Conservation (phyloP, 768 basidiomycete species). For the Rhizopogon vinicolor region DNA sequence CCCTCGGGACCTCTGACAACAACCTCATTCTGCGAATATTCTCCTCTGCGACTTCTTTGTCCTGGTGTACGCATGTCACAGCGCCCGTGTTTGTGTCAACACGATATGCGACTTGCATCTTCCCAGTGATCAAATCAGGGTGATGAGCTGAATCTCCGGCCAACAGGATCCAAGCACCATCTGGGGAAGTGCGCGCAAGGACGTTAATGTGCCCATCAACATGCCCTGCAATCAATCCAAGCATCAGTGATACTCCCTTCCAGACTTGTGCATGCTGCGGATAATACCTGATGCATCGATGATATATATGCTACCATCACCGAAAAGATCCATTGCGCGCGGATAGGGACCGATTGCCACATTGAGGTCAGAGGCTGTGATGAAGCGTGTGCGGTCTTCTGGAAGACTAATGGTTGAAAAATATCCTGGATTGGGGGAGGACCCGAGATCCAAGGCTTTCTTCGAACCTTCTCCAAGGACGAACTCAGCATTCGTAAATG, state of each 20-base stretch:
- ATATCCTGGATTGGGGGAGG: conserved; percentile 33
- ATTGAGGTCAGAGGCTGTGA: conserved; percentile 24
- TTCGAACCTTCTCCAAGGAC: conserved; percentile 36
- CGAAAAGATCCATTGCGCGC: conserved; percentile 42
- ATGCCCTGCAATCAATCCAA: conserved; percentile 28
- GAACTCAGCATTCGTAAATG: conserved; percentile 40
- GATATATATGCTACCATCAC: conserved; percentile 53
- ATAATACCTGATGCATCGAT: conserved; percentile 39
- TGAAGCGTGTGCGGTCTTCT: conserved; percentile 29
- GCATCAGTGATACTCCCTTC: background rate
- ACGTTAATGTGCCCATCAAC: conserved; percentile 46
- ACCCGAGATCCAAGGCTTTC: conserved; percentile 25
- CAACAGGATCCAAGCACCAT: conserved; percentile 48
- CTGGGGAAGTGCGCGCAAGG: conserved; percentile 45
- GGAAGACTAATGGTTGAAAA: conserved; percentile 27
- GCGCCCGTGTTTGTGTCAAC: conserved; percentile 9
- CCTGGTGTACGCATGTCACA: conserved; percentile 37
- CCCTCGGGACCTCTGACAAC: conserved; percentile 33
- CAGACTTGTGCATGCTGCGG: too few species aligned
- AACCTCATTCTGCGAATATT: conserved; percentile 37
- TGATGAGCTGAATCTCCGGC: conserved; percentile 53
- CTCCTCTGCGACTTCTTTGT: conserved; percentile 38
- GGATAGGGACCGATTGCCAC: conserved; percentile 43
- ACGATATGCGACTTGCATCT: conserved; percentile 29
- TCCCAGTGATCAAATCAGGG: conserved; percentile 39